These are phyloP conservation scores for Centella asiatica DNA, from an alignment of 129 eudicot genomes.

Conservation along the genomic window DNA sequence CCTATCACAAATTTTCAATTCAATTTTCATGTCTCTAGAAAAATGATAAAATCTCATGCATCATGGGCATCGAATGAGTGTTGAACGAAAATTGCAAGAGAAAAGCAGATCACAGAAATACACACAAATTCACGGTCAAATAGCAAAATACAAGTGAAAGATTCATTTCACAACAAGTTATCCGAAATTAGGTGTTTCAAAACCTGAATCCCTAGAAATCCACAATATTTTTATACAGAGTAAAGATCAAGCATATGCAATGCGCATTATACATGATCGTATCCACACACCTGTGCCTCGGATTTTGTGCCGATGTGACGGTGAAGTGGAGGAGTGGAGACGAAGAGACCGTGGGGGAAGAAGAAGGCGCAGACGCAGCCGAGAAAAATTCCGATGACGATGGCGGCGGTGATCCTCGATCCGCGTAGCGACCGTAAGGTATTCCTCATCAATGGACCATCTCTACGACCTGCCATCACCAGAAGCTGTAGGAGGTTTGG, in stretches of 20 bases:
- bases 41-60: no score
- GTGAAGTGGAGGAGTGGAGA: slow-evolving; percentile 6
- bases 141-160: no score
- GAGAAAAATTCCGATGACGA: slow-evolving; percentile 40
- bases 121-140: no score
- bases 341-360: slow-evolving; percentile 56
- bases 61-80: no score
- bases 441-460: background rate
- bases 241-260: background rate
- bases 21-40: no score
- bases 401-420: slow-evolving; percentile 49
- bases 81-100: no score
- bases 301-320: background rate
- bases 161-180: background rate
- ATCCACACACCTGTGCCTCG: background rate
- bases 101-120: no score
- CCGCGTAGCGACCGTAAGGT: slow-evolving; percentile 15
- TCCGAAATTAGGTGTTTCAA: background rate
- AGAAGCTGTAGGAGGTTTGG: background rate
- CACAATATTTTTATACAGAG: background rate
- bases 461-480: slow-evolving; percentile 19
- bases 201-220: background rate
- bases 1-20: no score
- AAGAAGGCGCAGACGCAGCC: slow-evolving; percentile 56
- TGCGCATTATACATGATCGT: background rate